Evolutionary conservation across 1,139 yeast species (phyloP), one percentile per base, ranked within the genome.

Genomic region (Yamadazyma membranifaciens): DNA sequence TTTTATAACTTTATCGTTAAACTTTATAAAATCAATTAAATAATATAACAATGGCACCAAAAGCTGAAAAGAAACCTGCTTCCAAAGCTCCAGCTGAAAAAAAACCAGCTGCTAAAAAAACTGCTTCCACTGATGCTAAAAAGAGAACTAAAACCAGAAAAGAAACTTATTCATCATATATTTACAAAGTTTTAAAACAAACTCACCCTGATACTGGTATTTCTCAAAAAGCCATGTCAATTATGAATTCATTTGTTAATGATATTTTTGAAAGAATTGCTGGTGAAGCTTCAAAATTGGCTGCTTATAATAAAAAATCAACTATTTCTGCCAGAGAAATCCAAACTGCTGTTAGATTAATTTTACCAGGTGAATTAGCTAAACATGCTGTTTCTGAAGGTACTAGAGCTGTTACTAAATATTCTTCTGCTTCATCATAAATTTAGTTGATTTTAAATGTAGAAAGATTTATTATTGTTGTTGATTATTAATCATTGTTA

Each of bases 171-270:
- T 89, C 97, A 55, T 89, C 98, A 51, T 92, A 92, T 78, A 92
- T 92, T 67, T 92, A 91, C 94, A 92, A 92, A 77, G 98, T 89
- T 57, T 83, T 91, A 71, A 88, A 91, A 78, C 96, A 92, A 81
- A 91, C 98, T 52, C 97, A 94, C 76, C 96, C 98, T 73, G 98
- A 92, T 73, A 92, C 98, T 52, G 98, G 98, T 88, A 92, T 92
- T 67, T 92, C 98, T 56, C 96, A 91, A 75, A 88, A 89, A 75
- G 97, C 98, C 58, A 92, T 92, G 97, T 89, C 97, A 46, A 92
- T 92, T 71, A 86, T 92, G 94, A 92, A 92, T 87, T 92, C 98
- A 40, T 92, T 92, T 61, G 98, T 92, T 59, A 91, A 91, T 75
- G 98, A 91, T 73, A 87, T 87, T 65, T 87, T 87, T 60, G 95